Evolutionary conservation across 1,284 basidiomycete species (phyloP), one percentile per base, ranked within the genome.

Genomic region (Termitomyces sp.): DNA sequence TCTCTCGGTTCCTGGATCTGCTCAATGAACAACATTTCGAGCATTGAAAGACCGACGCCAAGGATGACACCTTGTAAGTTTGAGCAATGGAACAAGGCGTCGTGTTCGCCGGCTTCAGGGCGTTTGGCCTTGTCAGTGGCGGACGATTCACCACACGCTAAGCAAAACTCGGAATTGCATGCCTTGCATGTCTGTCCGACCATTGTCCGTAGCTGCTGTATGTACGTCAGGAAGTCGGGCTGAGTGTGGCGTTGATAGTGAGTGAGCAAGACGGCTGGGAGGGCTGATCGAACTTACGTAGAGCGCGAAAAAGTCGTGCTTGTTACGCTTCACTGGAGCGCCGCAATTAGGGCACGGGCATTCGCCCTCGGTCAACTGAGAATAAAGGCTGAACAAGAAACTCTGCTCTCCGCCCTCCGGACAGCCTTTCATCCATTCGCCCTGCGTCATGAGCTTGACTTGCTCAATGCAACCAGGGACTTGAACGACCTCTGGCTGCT

Each of bases 361-460:
- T 49, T 72, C 65, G 7, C 82, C 82, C 50, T 82, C 80, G 59
- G 80, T 81, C 41, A 94, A 75, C 58, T 85, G 79, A 50, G 82
- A 81, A 68, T 94, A 95, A 30, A 94, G 80, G 61, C 84, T 81
- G 71, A 95, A 95, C 52, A 96, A 74, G 69, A 89, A 90, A 56
- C 83, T 84, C 67, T 96, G 93, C 69, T 95, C 93, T 64, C 86
- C 86, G 56, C 90, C 92, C 69, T 95, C 93, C 0, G 93, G 92
- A 69, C 93, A 95, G 8, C 93, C 93, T 67, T 90, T 92, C 93
- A 95, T 95, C 92, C 92, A 96, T 65, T 92, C 86, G n/a, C 89
- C 89, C 68, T 90, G 88, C 21, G 86, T 86, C 80, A 95, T 83
- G 39, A 94, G 71, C 55, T 81, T 82, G 24, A 87, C 76, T 15